phyloP scores from a whole-genome alignment of 371 early-diverging fungal genomes.

The Apophysomyces ossiformis region DNA sequence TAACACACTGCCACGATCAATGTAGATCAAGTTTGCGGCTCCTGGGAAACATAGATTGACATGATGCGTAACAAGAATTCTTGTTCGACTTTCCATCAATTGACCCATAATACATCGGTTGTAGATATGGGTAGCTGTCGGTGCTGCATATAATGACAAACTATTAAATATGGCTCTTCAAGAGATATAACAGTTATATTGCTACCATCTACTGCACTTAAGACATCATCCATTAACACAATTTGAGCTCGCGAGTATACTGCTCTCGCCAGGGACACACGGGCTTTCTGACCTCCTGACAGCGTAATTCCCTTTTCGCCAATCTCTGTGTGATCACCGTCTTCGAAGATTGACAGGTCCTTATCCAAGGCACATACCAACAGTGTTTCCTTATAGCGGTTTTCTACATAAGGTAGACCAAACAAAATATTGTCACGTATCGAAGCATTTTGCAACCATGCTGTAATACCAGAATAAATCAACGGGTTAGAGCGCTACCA shows the following conservation, averaged over 20 bases:
- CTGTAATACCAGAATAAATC: slow-evolving; percentile 21
- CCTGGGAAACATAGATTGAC: slow-evolving; percentile 76
- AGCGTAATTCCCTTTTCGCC: slow-evolving; percentile 83
- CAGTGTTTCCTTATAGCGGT: slow-evolving; percentile 58
- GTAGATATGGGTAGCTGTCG: slow-evolving; percentile 87
- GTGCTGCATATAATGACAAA: slow-evolving; percentile 63
- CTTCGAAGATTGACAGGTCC: slow-evolving; percentile 57
- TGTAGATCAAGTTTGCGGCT: slow-evolving; percentile 65
- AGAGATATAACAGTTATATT: slow-evolving; percentile 7
- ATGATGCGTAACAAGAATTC: slow-evolving; percentile 90
- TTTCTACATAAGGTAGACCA: slow-evolving; percentile 42
- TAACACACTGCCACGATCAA: slow-evolving; percentile 59
- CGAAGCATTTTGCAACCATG: slow-evolving; percentile 84
- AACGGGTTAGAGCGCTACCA: slow-evolving; percentile 8
- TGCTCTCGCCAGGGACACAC: slow-evolving; percentile 82
- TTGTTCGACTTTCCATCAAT: slow-evolving; percentile 77
- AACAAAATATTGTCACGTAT: slow-evolving; percentile 63
- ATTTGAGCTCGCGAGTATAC: slow-evolving; percentile 73
- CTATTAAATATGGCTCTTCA: slow-evolving; percentile 53
- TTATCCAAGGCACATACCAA: slow-evolving; percentile 57
- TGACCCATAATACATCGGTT: slow-evolving; percentile 70
- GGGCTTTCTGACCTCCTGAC: slow-evolving; percentile 76
- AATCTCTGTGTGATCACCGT: slow-evolving; percentile 89
- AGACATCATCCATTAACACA: slow-evolving; percentile 79
- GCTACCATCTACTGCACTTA: slow-evolving; percentile 71